A percentile compares a stretch with the other conserved stretches of the same genome.
These are phyloP conservation scores for Phytophthora pisi DNA, from an alignment of 352 stramenopile genomes.

Conservation along the genomic window DNA sequence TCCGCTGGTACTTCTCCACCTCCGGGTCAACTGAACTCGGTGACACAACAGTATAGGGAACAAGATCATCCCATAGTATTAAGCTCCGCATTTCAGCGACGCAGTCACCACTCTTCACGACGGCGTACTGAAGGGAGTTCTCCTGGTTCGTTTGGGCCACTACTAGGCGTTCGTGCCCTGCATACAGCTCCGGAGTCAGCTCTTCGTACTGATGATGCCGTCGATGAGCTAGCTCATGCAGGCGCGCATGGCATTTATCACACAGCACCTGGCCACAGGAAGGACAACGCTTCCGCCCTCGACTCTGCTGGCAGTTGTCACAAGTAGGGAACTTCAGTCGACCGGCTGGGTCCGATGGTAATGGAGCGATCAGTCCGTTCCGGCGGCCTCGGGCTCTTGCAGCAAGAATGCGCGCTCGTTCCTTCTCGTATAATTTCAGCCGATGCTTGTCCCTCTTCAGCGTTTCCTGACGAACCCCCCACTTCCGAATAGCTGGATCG, in stretches of 20 bases:
- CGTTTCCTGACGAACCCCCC: constrained; percentile 41
- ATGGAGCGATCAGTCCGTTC: constrained; percentile 64
- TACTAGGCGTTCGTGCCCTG: constrained; percentile 30
- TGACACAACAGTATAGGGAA: background rate
- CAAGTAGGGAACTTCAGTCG: constrained; percentile 54
- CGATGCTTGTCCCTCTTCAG: constrained; percentile 41
- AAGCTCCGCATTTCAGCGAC: constrained; percentile 38
- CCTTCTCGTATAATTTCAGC: constrained; percentile 41
- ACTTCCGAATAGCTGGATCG: constrained; percentile 38
- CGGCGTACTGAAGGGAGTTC: constrained; percentile 28
- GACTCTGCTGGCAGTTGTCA: constrained; percentile 52
- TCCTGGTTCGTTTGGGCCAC: constrained; percentile 32
- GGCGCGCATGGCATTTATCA: constrained; percentile 60
- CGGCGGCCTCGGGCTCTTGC: constrained; percentile 44
- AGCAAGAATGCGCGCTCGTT: constrained; percentile 48
- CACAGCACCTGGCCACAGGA: constrained; percentile 65
- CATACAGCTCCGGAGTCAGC: constrained; percentile 35
- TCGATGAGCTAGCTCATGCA: constrained; percentile 59
- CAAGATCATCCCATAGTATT: constrained; percentile 18
- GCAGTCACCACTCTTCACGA: constrained; percentile 35
- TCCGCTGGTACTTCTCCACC: constrained; percentile 54
- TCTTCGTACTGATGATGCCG: constrained; percentile 61
- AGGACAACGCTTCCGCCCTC: constrained; percentile 55
- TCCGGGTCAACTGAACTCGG: constrained; percentile 36
- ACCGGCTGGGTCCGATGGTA: constrained; percentile 37